phyloP scores from a whole-genome alignment of 2,329 filamentous ascomycete genomes.

The Xylaria sp. region DNA sequence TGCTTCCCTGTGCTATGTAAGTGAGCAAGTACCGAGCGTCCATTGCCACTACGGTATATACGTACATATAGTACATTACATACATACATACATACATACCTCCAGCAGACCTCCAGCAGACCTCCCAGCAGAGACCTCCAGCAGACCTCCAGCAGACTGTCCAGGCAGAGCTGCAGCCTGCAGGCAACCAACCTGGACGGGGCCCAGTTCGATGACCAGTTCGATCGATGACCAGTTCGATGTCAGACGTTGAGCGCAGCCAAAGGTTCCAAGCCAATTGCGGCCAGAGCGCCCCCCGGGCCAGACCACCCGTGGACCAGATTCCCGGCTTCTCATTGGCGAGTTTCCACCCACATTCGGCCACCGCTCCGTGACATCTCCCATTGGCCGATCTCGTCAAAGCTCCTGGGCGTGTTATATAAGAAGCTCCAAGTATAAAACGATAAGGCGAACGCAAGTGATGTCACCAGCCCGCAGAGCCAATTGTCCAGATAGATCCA shows the following conservation, averaged over 20 bases:
- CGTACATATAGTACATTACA: too few relatives aligned
- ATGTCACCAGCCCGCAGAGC: neutral
- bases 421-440: neutral
- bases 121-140: too few relatives aligned
- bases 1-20: too few relatives aligned
- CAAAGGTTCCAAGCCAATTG: slow-evolving; percentile 14
- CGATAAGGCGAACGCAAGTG: neutral
- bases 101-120: too few relatives aligned
- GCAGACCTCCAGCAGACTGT: too few relatives aligned
- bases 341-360: neutral
- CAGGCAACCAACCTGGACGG: too few relatives aligned
- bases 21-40: neutral
- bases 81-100: too few relatives aligned
- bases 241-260: neutral
- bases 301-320: too few relatives aligned
- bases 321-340: slow-evolving; percentile 21
- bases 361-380: neutral
- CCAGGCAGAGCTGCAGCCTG: too few relatives aligned
- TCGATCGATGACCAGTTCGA: neutral
- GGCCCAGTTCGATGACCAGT: too few relatives aligned
- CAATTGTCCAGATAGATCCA: too few relatives aligned
- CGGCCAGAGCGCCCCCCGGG: neutral
- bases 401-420: neutral
- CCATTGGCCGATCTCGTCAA: slow-evolving; percentile 9
- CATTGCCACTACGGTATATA: too few relatives aligned